Evolutionary conservation across 2,329 filamentous ascomycete species (phyloP).

Genomic region (Claviceps fusiformis): DNA sequence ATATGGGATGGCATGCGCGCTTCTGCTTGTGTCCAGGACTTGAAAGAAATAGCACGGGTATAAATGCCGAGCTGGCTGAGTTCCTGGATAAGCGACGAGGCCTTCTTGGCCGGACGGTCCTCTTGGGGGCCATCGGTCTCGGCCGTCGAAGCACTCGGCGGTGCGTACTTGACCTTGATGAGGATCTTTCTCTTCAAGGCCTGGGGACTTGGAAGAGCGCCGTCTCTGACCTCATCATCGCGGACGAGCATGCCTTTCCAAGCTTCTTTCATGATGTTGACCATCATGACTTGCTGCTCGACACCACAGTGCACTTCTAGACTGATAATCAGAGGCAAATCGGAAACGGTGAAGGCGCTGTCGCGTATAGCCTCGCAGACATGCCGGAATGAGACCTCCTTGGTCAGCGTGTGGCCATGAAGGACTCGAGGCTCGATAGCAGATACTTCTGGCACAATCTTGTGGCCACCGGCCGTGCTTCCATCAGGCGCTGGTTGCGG

Average conservation of each 20-base stretch:
- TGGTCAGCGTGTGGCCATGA: conserved; percentile 84
- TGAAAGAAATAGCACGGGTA: conserved; percentile 72
- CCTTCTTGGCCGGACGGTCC: conserved; percentile 28
- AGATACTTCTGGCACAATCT: conserved; percentile 15
- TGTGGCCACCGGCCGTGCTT: conserved; percentile 4
- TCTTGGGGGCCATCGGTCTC: conserved; percentile 21
- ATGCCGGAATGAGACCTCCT: conserved; percentile 71
- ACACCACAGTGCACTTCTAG: conserved; percentile 77
- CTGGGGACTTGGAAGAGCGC: conserved; percentile 51
- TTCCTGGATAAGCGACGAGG: conserved; percentile 54
- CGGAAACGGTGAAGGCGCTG: conserved; percentile 59
- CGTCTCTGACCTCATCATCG: conserved; percentile 29
- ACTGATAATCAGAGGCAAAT: conserved; percentile 83
- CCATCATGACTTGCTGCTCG: conserved; percentile 80
- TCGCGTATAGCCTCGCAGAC: conserved; percentile 73
- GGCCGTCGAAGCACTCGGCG: conserved; percentile 23
- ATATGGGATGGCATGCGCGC: conserved; percentile 52
- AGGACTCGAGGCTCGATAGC: conserved; percentile 60
- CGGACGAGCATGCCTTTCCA: conserved; percentile 66
- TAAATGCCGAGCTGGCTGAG: conserved; percentile 71
- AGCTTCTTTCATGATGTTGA: conserved; percentile 74
- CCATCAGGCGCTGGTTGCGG: conserved; percentile 1
- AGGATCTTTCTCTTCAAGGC: conserved; percentile 66
- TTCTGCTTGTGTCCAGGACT: conserved; percentile 59
- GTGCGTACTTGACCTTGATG: conserved; percentile 64